A percentile compares a stretch with the other conserved stretches of the same genome.
phyloP scores from a whole-genome alignment of 352 stramenopile genomes.

The Ophiocytium majus region DNA sequence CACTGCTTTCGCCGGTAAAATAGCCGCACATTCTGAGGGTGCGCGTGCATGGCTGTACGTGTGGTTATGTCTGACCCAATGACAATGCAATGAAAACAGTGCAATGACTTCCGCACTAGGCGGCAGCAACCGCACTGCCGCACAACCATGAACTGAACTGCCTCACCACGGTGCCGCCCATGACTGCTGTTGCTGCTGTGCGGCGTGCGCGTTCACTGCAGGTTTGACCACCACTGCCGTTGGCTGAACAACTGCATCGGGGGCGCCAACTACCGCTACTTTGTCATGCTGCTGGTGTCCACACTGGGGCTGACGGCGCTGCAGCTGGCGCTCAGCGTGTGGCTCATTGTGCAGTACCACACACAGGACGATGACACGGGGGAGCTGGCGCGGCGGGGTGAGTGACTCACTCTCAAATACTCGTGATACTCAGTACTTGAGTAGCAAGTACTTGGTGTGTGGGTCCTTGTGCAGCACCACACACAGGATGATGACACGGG shows the following conservation, averaged over 20 bases:
- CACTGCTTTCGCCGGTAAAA: too few relatives aligned
- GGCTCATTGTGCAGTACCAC: conserved; percentile 45
- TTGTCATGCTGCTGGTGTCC: conserved; percentile 45
- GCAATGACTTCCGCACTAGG: too few relatives aligned
- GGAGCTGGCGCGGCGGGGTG: neutral
- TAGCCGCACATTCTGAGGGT: too few relatives aligned
- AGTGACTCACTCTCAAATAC: neutral
- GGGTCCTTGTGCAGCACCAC: conserved; percentile 43
- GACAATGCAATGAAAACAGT: too few relatives aligned
- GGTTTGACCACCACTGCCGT: conserved; percentile 57
- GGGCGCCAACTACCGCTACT: conserved; percentile 49
- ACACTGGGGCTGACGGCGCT: conserved; percentile 49
- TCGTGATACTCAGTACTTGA: neutral
- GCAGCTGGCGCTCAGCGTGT: conserved; percentile 43
- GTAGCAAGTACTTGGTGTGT: conserved; percentile 38
- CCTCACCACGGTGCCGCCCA: too few relatives aligned
- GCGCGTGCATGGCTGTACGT: too few relatives aligned
- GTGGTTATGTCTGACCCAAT: too few relatives aligned
- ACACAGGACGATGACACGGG: conserved; percentile 23
- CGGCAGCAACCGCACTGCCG: too few relatives aligned
- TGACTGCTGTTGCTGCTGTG: too few relatives aligned
- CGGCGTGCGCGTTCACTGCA: conserved; percentile 20
- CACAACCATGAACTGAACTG: too few relatives aligned
- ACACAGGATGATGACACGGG: conserved; percentile 22
- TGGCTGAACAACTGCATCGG: conserved; percentile 58